Percentiles rank a stretch among this genome's conserved stretches.
Evolutionary conservation across 176 grass and related monocot species (phyloP).

Genomic region (Zizania latifolia): DNA sequence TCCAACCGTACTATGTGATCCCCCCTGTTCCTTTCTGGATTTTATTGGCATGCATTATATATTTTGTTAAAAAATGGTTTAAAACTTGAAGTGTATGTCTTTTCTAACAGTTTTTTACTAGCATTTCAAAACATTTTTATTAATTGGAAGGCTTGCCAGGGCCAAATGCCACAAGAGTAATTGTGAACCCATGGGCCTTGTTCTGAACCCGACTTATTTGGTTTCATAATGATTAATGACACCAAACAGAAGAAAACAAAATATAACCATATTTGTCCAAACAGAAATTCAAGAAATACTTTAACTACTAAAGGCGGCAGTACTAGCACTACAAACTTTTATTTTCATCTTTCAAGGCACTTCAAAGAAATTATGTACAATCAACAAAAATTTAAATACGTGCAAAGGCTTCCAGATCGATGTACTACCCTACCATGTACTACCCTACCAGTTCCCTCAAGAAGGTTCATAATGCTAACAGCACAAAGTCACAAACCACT

Average conservation of each 20-base stretch:
- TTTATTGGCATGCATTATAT: not conserved
- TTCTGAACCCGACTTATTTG: not conserved
- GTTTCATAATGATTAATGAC: not conserved
- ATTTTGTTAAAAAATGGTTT: not conserved
- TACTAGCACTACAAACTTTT: no score
- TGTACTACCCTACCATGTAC: no score
- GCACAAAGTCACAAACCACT: not conserved
- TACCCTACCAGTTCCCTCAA: not conserved
- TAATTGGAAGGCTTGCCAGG: not conserved
- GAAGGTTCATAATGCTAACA: not conserved
- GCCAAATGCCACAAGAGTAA: not conserved
- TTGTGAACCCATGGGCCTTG: not conserved
- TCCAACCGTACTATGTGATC: not conserved
- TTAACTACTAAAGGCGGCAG: no score
- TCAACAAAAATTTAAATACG: not conserved
- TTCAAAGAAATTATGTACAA: not conserved
- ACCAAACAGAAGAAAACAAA: not conserved
- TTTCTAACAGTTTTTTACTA: not conserved
- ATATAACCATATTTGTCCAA: not conserved
- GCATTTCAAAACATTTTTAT: not conserved
- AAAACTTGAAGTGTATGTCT: not conserved
- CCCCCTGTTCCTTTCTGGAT: not conserved
- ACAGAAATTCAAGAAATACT: not conserved
- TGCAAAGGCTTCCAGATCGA: conserved; percentile 1
- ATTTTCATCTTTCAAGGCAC: not conserved